Percentiles rank a stretch among this genome's conserved stretches.
Conservation (phyloP, 208 protist genomes). For the Leptomonas pyrrhocoris region DNA sequence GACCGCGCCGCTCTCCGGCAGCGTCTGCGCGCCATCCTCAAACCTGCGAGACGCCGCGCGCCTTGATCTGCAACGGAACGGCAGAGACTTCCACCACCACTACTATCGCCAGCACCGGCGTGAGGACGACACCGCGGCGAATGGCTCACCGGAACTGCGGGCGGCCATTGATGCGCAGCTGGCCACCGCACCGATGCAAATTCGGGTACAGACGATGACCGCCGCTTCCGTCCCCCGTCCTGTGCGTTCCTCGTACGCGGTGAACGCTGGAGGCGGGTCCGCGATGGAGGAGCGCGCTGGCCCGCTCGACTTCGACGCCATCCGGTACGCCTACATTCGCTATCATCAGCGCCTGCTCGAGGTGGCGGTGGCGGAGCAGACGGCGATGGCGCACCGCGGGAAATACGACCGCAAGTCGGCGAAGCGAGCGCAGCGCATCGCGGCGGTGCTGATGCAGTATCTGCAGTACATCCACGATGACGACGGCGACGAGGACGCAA, state of each 20-base stretch:
- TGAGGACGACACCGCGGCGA: not conserved
- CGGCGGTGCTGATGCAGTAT: slow-evolving; percentile 30
- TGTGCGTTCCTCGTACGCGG: not conserved
- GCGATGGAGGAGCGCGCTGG: not conserved
- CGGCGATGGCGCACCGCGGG: slow-evolving; percentile 20
- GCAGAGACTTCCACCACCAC: too few relatives aligned
- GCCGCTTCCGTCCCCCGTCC: not conserved
- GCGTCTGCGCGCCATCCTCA: not conserved
- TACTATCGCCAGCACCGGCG: not conserved
- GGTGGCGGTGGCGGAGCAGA: slow-evolving; percentile 34
- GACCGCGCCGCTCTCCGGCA: not conserved
- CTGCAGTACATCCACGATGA: slow-evolving; percentile 25
- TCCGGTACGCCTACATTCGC: slow-evolving; percentile 18
- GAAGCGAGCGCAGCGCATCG: slow-evolving; percentile 25
- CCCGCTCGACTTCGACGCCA: slow-evolving; percentile 17
- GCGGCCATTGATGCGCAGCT: slow-evolving; percentile 13
- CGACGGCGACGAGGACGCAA: slow-evolving; percentile 16
- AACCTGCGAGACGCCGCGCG: not conserved
- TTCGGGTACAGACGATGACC: not conserved
- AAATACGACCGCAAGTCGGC: slow-evolving; percentile 19
- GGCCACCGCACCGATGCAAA: slow-evolving; percentile 1
- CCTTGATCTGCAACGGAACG: not conserved
- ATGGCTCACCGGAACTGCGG: not conserved
- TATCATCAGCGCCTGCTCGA: slow-evolving; percentile 28
- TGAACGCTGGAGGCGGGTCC: not conserved